Conservation (phyloP, 2,329 filamentous ascomycete genomes). For the Delphinella strobiligena region DNA sequence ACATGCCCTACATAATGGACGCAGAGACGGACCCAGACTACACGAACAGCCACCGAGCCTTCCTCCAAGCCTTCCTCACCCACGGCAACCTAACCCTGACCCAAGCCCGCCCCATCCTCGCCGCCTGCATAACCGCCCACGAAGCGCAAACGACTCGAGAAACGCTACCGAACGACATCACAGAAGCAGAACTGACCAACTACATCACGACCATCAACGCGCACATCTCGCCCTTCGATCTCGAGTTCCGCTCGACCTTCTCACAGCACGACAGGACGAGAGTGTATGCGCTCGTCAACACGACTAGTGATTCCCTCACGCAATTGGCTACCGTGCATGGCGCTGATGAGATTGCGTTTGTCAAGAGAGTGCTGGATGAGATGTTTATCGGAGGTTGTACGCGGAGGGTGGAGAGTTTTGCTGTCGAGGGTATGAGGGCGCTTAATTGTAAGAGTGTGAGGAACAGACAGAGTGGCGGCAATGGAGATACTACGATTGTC, state of each 20-base stretch:
- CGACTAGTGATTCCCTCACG: slow-evolving; percentile 69
- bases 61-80: slow-evolving; percentile 78
- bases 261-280: slow-evolving; percentile 51
- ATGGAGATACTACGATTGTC: slow-evolving; percentile 10
- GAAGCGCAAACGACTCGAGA: slow-evolving; percentile 12
- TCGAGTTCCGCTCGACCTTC: slow-evolving; percentile 66
- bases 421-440: slow-evolving; percentile 67
- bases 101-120: slow-evolving; percentile 62
- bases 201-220: slow-evolving; percentile 61
- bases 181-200: slow-evolving; percentile 51
- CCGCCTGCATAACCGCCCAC: slow-evolving; percentile 47
- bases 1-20: slow-evolving; percentile 1
- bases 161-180: slow-evolving; percentile 50
- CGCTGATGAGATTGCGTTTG: slow-evolving; percentile 76
- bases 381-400: slow-evolving; percentile 91
- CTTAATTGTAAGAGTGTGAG: slow-evolving; percentile 38
- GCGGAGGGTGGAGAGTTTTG: slow-evolving; percentile 67
- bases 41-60: slow-evolving; percentile 65
- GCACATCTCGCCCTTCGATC: slow-evolving; percentile 67
- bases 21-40: slow-evolving; percentile 24
- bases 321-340: slow-evolving; percentile 74
- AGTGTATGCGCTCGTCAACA: slow-evolving; percentile 81
- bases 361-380: slow-evolving; percentile 75
- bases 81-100: slow-evolving; percentile 64
- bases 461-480: slow-evolving; percentile 19